Evolutionary conservation across 306 rosid species (phyloP), one percentile per base, ranked within the genome.

Genomic region (Comarum palustre): DNA sequence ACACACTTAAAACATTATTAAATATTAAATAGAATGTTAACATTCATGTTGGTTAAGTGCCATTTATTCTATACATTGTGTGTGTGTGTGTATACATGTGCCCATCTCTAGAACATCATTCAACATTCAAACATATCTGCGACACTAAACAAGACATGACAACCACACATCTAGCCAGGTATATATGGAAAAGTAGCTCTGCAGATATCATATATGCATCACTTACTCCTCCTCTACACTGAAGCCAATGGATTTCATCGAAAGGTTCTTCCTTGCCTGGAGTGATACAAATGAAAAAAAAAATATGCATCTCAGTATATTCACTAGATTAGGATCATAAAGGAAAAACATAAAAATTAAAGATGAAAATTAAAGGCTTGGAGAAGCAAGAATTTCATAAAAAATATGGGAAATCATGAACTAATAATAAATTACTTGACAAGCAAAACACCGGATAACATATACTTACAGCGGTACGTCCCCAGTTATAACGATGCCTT

Each of bases 201-300:
- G 47, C 32, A 75, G 67, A 84, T 47, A 63, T 72, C 61, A 64
- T 65, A 69, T 74, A 73, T 55, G 78, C 54, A 74, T 76, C 78
- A 86, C 99, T 87, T 88, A 95, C 99, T 85, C 99, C 12, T 95
- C 93, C 9, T 83, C 96, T 34, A 46, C 1, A 45, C 84, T 5
- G 66, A 36, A 74, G 68, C 90, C 96, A 60, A 91, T 76, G 71
- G 93, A 91, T 75, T 95, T 96, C 99, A 90, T 83, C 72, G 99
- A 91, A 80, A 89, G 90, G 75, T 95, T 91, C 95, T 91, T 95
- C 86, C 76, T 91, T 84, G 88, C 97, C 99, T 95, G 91, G 69
- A 77, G 15, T 69, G 48, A 66, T 60, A 74, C 66, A 29, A 2
- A 54, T 68, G 65, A 66, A 71, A 46, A 60, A 59, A 58, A 66